These are phyloP conservation scores for Inga laurina DNA, from an alignment of 306 rosid genomes.

Conservation along the genomic window DNA sequence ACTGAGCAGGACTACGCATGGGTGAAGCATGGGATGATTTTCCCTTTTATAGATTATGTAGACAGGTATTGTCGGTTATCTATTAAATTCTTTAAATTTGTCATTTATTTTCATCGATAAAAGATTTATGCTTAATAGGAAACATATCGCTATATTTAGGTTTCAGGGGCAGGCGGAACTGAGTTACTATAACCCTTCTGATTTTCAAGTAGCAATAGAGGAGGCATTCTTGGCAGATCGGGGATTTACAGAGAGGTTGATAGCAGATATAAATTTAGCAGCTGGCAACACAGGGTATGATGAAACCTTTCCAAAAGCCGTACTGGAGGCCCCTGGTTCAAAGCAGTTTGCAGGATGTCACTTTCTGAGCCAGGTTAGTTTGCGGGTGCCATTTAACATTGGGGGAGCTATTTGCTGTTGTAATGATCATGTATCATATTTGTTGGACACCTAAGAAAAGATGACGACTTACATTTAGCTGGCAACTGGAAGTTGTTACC, in stretches of 20 bases:
- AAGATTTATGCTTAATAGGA: slow-evolving; percentile 34
- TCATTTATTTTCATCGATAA: slow-evolving; percentile 16
- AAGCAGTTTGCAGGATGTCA: slow-evolving; percentile 66
- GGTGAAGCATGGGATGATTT: slow-evolving; percentile 88
- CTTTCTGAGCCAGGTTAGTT: slow-evolving; percentile 54
- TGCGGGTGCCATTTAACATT: slow-evolving; percentile 13
- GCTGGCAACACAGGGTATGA: slow-evolving; percentile 69
- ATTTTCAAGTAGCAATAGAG: slow-evolving; percentile 87
- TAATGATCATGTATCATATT: slow-evolving; percentile 26
- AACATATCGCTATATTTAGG: slow-evolving; percentile 53
- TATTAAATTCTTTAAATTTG: slow-evolving; percentile 8
- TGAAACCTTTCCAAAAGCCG: slow-evolving; percentile 61
- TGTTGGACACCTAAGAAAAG: slow-evolving; percentile 14
- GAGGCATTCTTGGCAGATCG: slow-evolving; percentile 95
- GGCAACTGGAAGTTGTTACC: slow-evolving; percentile 20
- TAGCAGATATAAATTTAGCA: slow-evolving; percentile 88
- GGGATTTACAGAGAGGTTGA: slow-evolving; percentile 91
- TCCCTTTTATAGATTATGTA: slow-evolving; percentile 80
- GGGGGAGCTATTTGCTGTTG: slow-evolving; percentile 21
- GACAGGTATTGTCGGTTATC: slow-evolving; percentile 67
- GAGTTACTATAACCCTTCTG: slow-evolving; percentile 59
- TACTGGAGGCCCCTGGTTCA: slow-evolving; percentile 66
- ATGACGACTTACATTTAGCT: slow-evolving; percentile 25
- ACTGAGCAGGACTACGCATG: slow-evolving; percentile 95
- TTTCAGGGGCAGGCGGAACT: slow-evolving; percentile 83